Base-by-base conservation (phyloP, 768 basidiomycete genomes). In the Arthromyces matolae region DNA sequence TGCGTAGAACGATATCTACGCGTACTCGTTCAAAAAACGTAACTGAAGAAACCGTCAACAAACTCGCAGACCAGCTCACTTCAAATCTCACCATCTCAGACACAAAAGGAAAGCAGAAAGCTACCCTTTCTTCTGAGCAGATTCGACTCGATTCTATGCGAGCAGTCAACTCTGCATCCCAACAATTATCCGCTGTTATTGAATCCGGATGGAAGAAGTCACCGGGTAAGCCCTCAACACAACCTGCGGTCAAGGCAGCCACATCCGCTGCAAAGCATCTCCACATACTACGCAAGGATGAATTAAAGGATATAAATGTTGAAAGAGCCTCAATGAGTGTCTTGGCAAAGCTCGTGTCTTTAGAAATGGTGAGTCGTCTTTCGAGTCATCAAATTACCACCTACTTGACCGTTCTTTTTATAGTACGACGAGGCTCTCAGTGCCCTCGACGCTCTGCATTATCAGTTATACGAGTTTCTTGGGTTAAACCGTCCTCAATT, bases 321-420 rank as follows among this genome's bases (percentile, higher is more conserved):
- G 90, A 92, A 64, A 74, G 83, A 29, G 87, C 86, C 2, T 89
- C 84, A 1, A 74, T 75, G 41, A 83, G 82, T 49, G 65, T 90
- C 4, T 59, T 81, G 5, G 84, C 79, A 7, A 89, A 89, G 61
- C 63, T 91, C 2, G 70, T 89, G 20, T 56, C 73, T 19, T 60
- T 91, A 40, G 85, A 88, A 54, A 69, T 89, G 80, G 89, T 91
- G 58, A 43, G 88, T 73, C 20, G 24, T 18, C 22, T 25, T 18
- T 20, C 13, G 28, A 18, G 16, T 18, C 3, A 12, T 46, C 28
- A 16, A 33, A 25, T 18, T 16, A 40, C 9, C 24, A 29, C 25
- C 54, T 18, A 46, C 22, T 13, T 38, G 22, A 29, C 14, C 9
- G 23, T 33, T 28, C n/a, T n/a, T n/a, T n/a, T n/a, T n/a, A n/a